Evolutionary conservation across 352 stramenopile species (phyloP), one percentile per base, ranked within the genome.

Genomic region (Phytophthora lateralis): DNA sequence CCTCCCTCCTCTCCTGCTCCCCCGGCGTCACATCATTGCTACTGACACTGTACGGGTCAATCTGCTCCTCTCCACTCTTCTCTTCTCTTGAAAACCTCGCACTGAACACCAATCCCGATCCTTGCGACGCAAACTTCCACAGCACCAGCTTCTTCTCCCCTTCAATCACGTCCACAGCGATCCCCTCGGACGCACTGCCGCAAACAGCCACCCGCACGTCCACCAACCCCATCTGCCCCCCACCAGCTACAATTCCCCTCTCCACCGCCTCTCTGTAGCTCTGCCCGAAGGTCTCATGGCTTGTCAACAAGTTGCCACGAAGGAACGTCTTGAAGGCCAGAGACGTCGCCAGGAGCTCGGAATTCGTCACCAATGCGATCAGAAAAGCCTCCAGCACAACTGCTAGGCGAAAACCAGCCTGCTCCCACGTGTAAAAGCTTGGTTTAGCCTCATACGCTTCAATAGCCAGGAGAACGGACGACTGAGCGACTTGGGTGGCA

Each of bases 41-140:
- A n/a, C 29, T 44, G 7, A 46, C 27, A 55, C 55, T 73, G 53
- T 76, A 80, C 10, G 71, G 67, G 15, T 80, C 63, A 17, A 46
- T 9, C 2, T 63, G 42, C 15, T 24, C 30, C 11, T 53, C 3
- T 47, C 15, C 37, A 18, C 12, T 26, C 21, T 49, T 24, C 26
- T 12, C 41, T 27, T 17, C 39, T 56, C 45, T 44, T 3, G 57
- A 54, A 14, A 74, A 68, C 12, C 52, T 10, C n/a, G 64, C 75
- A 54, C 66, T 60, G 21, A 80, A 75, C 6, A 75, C 61, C 9
- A 80, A 8, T 12, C 56, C 60, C 15, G 49, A 29, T 14, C 65
- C 69, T 44, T 74, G 54, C n/a, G 69, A 80, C 18, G 38, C 27
- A 42, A 76, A 87, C 46, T 75, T 76, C 77, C 74, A 83, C 18